These are phyloP conservation scores for Ophiostoma quercus DNA, from an alignment of 2,329 filamentous ascomycete species.

Conservation along the genomic window DNA sequence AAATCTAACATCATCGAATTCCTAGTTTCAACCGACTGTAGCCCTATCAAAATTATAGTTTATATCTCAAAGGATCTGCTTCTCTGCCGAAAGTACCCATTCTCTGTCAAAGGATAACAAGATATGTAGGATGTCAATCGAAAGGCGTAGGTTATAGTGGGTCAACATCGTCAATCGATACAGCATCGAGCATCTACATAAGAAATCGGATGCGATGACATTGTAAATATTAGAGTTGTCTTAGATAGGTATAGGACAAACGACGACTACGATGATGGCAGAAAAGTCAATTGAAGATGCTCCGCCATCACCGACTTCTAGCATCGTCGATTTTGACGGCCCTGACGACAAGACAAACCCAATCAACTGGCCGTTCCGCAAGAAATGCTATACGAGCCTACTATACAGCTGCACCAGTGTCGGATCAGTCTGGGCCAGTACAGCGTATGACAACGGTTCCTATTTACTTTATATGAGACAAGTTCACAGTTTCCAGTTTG, in stretches of 20 bases:
- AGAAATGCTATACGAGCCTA: conserved; percentile 17
- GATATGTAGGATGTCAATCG: neutral
- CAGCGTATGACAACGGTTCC: conserved; percentile 12
- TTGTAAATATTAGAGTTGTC: neutral
- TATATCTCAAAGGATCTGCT: neutral
- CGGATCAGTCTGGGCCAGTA: conserved; percentile 21
- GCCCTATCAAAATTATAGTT: neutral
- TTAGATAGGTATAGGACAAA: neutral
- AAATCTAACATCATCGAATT: too few species aligned
- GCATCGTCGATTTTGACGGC: conserved; percentile 13
- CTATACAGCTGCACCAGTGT: conserved; percentile 20
- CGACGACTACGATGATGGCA: neutral
- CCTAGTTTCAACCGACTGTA: neutral
- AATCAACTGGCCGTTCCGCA: conserved; percentile 19
- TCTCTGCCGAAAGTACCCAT: neutral
- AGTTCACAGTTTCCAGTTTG: too few species aligned
- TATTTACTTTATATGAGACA: neutral
- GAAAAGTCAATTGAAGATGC: neutral
- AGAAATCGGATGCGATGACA: neutral
- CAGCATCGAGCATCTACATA: neutral
- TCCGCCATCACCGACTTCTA: neutral
- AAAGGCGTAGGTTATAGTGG: conserved; percentile 3
- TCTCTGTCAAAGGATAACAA: neutral
- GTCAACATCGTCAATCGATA: neutral
- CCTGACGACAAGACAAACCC: conserved; percentile 16